Conservation (phyloP, 176 grass and related monocot genomes). For the Alloteropsis semialata region DNA sequence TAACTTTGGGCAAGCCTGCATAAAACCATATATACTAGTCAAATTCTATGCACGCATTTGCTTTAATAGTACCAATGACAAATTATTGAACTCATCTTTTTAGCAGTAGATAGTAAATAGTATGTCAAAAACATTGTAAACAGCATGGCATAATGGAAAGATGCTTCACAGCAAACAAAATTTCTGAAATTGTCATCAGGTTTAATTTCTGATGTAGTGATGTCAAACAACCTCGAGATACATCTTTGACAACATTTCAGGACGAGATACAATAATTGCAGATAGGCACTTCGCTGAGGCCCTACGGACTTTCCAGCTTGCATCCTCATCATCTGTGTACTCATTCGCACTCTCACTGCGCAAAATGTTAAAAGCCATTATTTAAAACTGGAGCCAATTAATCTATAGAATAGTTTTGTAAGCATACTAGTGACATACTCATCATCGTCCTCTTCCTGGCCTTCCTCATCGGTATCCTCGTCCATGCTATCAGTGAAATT, state of each 20-base stretch:
- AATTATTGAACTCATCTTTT: not conserved
- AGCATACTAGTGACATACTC: slow-evolving; percentile 63
- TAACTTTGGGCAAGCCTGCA: slow-evolving; percentile 94
- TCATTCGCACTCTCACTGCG: slow-evolving; percentile 91
- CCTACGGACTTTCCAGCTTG: slow-evolving; percentile 97
- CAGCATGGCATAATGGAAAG: not conserved
- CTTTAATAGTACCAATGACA: not conserved
- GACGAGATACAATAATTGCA: slow-evolving; percentile 91
- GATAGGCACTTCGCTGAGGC: slow-evolving; percentile 89
- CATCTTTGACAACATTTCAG: slow-evolving; percentile 83
- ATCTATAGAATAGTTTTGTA: not conserved
- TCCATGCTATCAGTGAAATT: slow-evolving; percentile 99
- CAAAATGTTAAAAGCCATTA: slow-evolving; percentile 3
- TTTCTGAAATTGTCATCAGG: not conserved
- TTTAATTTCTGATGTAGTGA: slow-evolving; percentile 1
- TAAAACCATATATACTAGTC: slow-evolving; percentile 6
- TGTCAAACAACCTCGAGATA: slow-evolving; percentile 66
- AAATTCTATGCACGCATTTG: not conserved
- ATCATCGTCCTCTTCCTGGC: slow-evolving; percentile 86
- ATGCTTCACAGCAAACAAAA: slow-evolving; percentile 5
- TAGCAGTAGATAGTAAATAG: not conserved
- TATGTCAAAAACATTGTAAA: not conserved
- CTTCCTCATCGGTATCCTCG: slow-evolving; percentile 93
- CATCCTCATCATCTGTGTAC: slow-evolving; percentile 99
- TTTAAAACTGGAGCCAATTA: slow-evolving; percentile 12